Conservation (phyloP, 306 rosid species). For the Lupinus albus region DNA sequence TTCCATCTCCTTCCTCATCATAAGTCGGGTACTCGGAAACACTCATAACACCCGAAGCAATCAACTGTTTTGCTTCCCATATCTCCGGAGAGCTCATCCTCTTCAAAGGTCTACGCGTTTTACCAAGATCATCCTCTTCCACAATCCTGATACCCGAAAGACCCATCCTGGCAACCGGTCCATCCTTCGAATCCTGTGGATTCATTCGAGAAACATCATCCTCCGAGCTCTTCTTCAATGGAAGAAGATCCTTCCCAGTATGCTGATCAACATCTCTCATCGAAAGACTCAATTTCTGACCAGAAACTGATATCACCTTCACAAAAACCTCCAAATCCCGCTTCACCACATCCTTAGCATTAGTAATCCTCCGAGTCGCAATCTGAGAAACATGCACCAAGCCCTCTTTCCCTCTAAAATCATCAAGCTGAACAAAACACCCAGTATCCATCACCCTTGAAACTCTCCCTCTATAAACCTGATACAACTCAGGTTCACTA, state of each 20-base stretch:
- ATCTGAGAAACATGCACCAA: conserved; percentile 89
- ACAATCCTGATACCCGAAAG: conserved; percentile 84
- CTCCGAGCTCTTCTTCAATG: conserved; percentile 62
- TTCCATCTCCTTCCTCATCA: conserved; percentile 86
- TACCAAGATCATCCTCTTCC: conserved; percentile 61
- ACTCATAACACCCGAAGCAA: conserved; percentile 79
- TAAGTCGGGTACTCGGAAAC: conserved; percentile 73
- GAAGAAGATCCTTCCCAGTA: conserved; percentile 77
- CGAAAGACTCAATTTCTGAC: conserved; percentile 81
- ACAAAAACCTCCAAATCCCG: conserved; percentile 84
- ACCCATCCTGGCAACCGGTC: conserved; percentile 68
- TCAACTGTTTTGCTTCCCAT: conserved; percentile 89
- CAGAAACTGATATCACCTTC: conserved; percentile 74
- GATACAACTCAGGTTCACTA: conserved; percentile 66
- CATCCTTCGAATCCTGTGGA: conserved; percentile 66
- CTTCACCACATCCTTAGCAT: conserved; percentile 86
- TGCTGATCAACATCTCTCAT: conserved; percentile 91
- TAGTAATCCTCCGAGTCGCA: conserved; percentile 67
- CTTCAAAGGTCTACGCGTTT: conserved; percentile 79
- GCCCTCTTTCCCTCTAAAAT: conserved; percentile 82
- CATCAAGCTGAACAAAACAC: conserved; percentile 76
- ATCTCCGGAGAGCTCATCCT: conserved; percentile 92
- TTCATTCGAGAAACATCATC: conserved; percentile 61
- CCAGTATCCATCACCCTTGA: conserved; percentile 86
- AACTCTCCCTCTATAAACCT: conserved; percentile 75